phyloP scores from a whole-genome alignment of 176 grass and related monocot species.

The Cymbopogon citratus region DNA sequence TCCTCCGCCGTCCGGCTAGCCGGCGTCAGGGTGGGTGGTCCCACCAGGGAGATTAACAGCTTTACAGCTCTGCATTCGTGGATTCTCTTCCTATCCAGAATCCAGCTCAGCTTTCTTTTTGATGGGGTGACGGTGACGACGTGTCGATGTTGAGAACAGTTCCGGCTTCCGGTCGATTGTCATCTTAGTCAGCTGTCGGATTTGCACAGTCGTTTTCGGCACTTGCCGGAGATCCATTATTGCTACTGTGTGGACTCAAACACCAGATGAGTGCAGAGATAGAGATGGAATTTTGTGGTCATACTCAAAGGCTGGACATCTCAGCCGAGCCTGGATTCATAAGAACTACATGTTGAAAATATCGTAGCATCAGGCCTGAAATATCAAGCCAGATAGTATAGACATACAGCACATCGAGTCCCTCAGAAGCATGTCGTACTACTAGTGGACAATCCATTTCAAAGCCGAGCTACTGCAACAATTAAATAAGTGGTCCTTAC shows the following conservation, averaged over 20 bases:
- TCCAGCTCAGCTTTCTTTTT: not conserved
- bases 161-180: not conserved
- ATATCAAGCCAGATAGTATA: not conserved
- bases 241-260: not conserved
- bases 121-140: not conserved
- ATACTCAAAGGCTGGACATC: not conserved
- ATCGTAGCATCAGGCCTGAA: not conserved
- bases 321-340: not conserved
- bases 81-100: not conserved
- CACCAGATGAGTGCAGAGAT: no score
- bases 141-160: not conserved
- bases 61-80: not conserved
- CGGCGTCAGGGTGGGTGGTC: not conserved
- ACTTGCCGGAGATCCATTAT: not conserved
- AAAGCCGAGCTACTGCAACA: not conserved
- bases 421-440: not conserved
- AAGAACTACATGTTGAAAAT: not conserved
- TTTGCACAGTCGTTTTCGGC: slow-evolving; percentile 5
- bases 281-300: not conserved
- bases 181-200: not conserved
- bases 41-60: not conserved
- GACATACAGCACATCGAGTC: not conserved
- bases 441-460: not conserved
- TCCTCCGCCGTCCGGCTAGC: not conserved
- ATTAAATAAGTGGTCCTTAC: not conserved